Percentiles rank a stretch among this genome's conserved stretches.
phyloP scores from a whole-genome alignment of 345 rosid genomes.

The Eucalyptus curtisii region DNA sequence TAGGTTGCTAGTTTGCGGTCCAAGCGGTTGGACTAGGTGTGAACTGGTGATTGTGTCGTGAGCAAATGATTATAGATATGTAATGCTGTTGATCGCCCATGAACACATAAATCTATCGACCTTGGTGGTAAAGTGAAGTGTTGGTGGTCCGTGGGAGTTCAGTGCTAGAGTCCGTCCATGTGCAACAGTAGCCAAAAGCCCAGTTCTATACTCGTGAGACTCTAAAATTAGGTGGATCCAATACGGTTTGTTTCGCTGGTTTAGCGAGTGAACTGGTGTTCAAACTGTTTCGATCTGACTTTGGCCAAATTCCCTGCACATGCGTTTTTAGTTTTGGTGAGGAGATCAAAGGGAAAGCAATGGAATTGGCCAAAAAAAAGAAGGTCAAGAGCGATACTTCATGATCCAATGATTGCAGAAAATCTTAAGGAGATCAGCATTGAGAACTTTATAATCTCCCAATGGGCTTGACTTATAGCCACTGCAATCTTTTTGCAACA shows the following conservation, averaged over 20 bases:
- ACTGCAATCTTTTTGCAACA: neutral
- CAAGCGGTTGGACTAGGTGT: too few species aligned
- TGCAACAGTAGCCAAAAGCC: neutral
- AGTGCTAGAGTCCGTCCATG: neutral
- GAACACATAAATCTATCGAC: neutral
- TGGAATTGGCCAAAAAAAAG: neutral
- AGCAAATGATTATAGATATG: too few species aligned
- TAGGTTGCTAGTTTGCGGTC: accelerated
- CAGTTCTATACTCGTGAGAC: neutral
- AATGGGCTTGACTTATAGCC: neutral
- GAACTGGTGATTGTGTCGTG: too few species aligned
- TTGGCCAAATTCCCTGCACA: neutral
- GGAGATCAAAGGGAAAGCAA: neutral
- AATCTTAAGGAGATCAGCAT: neutral
- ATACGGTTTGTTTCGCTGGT: too few species aligned
- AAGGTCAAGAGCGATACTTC: neutral
- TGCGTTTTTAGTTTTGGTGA: neutral
- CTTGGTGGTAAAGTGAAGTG: neutral
- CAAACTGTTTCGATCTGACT: neutral
- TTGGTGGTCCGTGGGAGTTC: neutral
- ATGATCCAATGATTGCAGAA: neutral
- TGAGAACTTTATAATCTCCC: too few species aligned
- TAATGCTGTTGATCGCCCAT: neutral
- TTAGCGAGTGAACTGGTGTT: too few species aligned
- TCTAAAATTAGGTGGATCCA: neutral